Base-by-base conservation (phyloP, 345 rosid genomes). In the Hypericum androsaemum region DNA sequence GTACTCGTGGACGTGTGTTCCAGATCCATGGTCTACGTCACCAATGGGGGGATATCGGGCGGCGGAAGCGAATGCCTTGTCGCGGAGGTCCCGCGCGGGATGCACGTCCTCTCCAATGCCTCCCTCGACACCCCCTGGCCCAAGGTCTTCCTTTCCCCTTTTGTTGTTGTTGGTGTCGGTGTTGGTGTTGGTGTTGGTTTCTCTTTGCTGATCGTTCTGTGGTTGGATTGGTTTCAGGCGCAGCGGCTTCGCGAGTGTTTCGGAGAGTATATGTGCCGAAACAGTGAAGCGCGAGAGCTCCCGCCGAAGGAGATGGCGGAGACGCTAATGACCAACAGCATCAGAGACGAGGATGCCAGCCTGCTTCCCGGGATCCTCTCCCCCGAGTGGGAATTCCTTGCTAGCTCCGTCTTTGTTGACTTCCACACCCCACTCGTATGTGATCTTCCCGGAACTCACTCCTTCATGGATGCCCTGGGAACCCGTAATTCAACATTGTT, bases 51-150 rank as follows among this genome's bases (percentile, higher is more conserved):
- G 7, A 60, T 50, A 53, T 53, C 55, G 36, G 69, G 41, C 16
- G 36, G 68, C 49, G n/a, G n/a, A n/a, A n/a, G n/a, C n/a, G 32
- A 22, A 22, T 12, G 43, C 59, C 52, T 44, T 43, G 60, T 79
- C 56, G 64, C 68, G 36, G 77, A 71, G 57, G 89, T 86, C 43
- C 61, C 86, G 14, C 82, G 96, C 0, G 92, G 90, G 54, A 74
- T 84, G 64, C 96, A 82, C 63, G 84, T 87, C 15, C 55, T 87
- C 39, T 61, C 95, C 51, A 87, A 80, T 63, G 86, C 86, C 51
- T 77, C 71, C 70, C 80, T 87, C 45, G 84, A 90, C 72, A 59
- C 89, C 13, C 89, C 96, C 37, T 84, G 88, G 96, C 86, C 83
- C 57, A 82, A 87, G 85, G 97, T 89, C 55, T 10, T 40, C 36